These are phyloP conservation scores for Plasmopara viticola DNA, from an alignment of 352 stramenopile genomes.

Conservation along the genomic window DNA sequence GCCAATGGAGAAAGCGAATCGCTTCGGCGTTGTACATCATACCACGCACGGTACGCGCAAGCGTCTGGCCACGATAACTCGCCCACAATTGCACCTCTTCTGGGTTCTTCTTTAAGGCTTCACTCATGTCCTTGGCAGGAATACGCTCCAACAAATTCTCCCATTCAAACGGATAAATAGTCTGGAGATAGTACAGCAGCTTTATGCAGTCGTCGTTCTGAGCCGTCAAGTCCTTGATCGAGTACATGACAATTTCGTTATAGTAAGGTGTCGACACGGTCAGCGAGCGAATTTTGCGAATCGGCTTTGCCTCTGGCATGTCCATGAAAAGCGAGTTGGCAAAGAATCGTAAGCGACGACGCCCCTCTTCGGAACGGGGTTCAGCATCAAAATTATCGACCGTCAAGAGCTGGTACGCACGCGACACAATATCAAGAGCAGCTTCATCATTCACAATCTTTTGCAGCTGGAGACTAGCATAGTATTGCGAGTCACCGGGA, in stretches of 20 bases:
- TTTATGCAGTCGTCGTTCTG: conserved; percentile 91
- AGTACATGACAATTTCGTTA: conserved; percentile 86
- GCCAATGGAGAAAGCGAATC: conserved; percentile 77
- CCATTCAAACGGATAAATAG: conserved; percentile 82
- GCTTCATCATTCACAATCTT: conserved; percentile 78
- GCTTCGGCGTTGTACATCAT: conserved; percentile 87
- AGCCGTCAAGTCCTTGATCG: conserved; percentile 77
- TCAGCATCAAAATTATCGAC: conserved; percentile 84
- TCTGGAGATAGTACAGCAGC: conserved; percentile 92
- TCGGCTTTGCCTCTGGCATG: conserved; percentile 78
- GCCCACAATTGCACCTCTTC: conserved; percentile 79
- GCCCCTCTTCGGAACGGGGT: conserved; percentile 73
- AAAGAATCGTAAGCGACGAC: conserved; percentile 75
- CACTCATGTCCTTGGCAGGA: conserved; percentile 68
- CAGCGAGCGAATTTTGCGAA: conserved; percentile 78
- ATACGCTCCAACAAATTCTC: conserved; percentile 75
- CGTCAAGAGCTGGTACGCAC: conserved; percentile 73
- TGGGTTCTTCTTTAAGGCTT: conserved; percentile 73
- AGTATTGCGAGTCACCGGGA: conserved; percentile 70
- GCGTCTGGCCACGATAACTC: conserved; percentile 72
- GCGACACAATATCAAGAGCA: conserved; percentile 73
- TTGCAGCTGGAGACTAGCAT: conserved; percentile 68
- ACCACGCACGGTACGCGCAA: conserved; percentile 67
- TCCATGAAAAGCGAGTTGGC: conserved; percentile 87
- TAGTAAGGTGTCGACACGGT: conserved; percentile 80